A percentile compares a stretch with the other conserved stretches of the same genome.
phyloP scores from a whole-genome alignment of 371 early-diverging fungal species.

The Rhizopus stolonifer region DNA sequence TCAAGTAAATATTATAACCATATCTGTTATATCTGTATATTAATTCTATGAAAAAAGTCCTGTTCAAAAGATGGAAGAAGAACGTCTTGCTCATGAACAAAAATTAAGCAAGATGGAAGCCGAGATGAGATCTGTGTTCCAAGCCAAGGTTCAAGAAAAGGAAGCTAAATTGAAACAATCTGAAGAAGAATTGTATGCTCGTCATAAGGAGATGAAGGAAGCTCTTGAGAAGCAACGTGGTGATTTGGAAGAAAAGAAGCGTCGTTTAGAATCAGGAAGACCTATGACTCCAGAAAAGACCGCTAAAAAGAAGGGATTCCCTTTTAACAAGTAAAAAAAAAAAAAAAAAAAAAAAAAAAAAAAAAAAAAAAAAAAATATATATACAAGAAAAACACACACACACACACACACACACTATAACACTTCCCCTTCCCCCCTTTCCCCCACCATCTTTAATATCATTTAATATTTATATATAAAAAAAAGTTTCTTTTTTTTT shows the following conservation, averaged over 20 bases:
- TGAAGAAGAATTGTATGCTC: conserved; percentile 95
- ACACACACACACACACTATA: no score
- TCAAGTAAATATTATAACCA: conserved; percentile 46
- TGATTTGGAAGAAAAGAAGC: conserved; percentile 94
- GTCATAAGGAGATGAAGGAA: conserved; percentile 97
- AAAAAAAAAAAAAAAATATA: no score
- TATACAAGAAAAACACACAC: no score
- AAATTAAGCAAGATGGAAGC: conserved; percentile 97
- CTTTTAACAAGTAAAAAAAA: conserved; percentile 66
- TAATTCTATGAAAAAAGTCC: conserved; percentile 47
- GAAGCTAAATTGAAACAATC: conserved; percentile 94
- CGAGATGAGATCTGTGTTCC: conserved; percentile 97
- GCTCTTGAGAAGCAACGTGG: conserved; percentile 90
- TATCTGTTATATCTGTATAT: neutral
- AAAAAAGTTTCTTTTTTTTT: neutral
- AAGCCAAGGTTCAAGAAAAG: conserved; percentile 97
- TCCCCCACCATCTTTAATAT: no score
- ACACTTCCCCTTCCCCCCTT: no score
- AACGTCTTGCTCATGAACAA: conserved; percentile 88
- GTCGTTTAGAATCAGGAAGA: conserved; percentile 79
- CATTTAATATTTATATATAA: no score
- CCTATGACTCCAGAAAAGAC: conserved; percentile 85
- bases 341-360: no score
- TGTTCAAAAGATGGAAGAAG: conserved; percentile 90
- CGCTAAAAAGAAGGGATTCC: conserved; percentile 80